These are phyloP conservation scores for Malassezia furfur DNA, from an alignment of 1,284 basidiomycete genomes.

Conservation along the genomic window DNA sequence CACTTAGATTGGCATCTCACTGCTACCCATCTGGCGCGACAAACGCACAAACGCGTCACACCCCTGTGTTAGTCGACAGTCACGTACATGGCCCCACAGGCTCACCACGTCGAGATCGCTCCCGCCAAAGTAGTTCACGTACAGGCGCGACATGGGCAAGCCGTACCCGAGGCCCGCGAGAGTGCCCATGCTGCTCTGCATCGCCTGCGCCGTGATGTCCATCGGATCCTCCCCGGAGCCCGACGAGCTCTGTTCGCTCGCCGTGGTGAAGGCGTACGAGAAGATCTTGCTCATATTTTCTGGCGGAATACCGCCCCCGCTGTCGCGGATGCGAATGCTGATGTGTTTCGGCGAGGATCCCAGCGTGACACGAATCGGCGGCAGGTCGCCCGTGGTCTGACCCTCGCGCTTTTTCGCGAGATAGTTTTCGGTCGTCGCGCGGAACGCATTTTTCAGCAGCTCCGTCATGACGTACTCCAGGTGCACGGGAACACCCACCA, in stretches of 20 bases:
- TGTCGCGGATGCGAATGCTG: slow-evolving; percentile 69
- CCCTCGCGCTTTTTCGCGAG: slow-evolving; percentile 2
- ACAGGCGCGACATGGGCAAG: slow-evolving; percentile 71
- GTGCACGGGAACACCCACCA: slow-evolving; percentile 74
- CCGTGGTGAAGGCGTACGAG: slow-evolving; percentile 81
- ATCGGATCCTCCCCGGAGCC: slow-evolving; percentile 56
- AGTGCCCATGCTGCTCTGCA: slow-evolving; percentile 65
- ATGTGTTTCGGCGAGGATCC: slow-evolving; percentile 59
- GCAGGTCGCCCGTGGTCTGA: slow-evolving; percentile 45
- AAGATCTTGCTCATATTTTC: slow-evolving; percentile 68
- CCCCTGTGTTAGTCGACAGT: slow-evolving; percentile 18
- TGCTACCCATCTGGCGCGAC: slow-evolving; percentile 27
- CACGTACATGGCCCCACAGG: slow-evolving; percentile 21
- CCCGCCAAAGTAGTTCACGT: slow-evolving; percentile 53
- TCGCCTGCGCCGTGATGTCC: slow-evolving; percentile 55
- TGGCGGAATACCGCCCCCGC: slow-evolving; percentile 71
- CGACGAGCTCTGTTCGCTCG: slow-evolving; percentile 55
- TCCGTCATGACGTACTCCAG: slow-evolving; percentile 68
- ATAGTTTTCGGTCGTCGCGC: slow-evolving; percentile 57
- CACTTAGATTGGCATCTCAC: slow-evolving; percentile 11
- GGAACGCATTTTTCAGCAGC: slow-evolving; percentile 69
- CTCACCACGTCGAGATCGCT: slow-evolving; percentile 20
- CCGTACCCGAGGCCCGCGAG: slow-evolving; percentile 64
- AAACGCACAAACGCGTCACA: slow-evolving; percentile 40
- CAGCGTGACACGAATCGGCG: slow-evolving; percentile 62